These are phyloP conservation scores for Venturia pyrina DNA, from an alignment of 2,329 filamentous ascomycete genomes.

Conservation along the genomic window DNA sequence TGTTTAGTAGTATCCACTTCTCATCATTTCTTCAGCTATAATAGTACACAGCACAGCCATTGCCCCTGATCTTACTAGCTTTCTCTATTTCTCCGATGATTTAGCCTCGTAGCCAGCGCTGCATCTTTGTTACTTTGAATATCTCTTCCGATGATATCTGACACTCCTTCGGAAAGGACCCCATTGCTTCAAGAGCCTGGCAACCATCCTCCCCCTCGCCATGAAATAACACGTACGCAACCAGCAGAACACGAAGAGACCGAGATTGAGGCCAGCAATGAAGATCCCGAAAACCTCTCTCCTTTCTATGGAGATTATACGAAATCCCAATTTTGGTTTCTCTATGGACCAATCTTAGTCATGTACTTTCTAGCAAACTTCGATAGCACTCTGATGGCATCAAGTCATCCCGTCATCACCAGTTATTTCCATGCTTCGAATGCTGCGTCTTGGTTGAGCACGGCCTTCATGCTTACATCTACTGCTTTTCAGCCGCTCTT, in stretches of 20 bases:
- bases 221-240: not conserved
- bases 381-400: slow-evolving; percentile 73
- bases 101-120: not conserved
- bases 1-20: not conserved
- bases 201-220: not conserved
- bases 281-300: not conserved
- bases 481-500: slow-evolving; percentile 68
- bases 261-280: slow-evolving; percentile 19
- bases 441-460: slow-evolving; percentile 73
- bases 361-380: slow-evolving; percentile 40
- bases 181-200: not conserved
- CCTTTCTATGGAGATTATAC: slow-evolving; percentile 24
- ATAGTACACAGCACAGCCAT: no score
- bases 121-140: not conserved
- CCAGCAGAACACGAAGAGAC: not conserved
- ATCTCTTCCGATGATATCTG: not conserved
- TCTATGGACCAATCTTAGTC: slow-evolving; percentile 27
- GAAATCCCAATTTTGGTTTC: slow-evolving; percentile 25
- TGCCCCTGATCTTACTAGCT: no score
- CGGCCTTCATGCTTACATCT: slow-evolving; percentile 65
- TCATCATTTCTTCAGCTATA: not conserved
- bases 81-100: no score
- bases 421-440: slow-evolving; percentile 71
- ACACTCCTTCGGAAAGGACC: not conserved
- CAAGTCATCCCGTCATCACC: slow-evolving; percentile 70